These are phyloP conservation scores for Citrus glauca DNA, from an alignment of 345 rosid genomes.

Conservation along the genomic window DNA sequence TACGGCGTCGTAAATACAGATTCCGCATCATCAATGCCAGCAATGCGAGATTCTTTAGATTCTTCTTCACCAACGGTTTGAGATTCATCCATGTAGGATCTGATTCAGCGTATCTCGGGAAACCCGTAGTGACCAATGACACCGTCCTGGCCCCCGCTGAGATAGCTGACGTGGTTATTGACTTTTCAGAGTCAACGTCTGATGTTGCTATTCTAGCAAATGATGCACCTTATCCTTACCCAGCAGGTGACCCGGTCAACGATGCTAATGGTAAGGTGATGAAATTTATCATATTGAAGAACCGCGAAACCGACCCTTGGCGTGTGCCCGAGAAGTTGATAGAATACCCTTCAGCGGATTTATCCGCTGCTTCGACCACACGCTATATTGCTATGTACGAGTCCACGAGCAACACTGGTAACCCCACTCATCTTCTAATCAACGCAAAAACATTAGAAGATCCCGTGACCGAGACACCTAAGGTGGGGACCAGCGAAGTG, in stretches of 20 bases:
- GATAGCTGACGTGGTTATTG: constrained; percentile 69
- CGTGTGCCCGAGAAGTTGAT: constrained; percentile 45
- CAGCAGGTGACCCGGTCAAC: constrained; percentile 60
- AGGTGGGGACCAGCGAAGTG: constrained; percentile 65
- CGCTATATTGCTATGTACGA: constrained; percentile 80
- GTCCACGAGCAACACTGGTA: constrained; percentile 46
- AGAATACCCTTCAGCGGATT: constrained; percentile 44
- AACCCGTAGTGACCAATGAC: constrained; percentile 37
- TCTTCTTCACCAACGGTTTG: constrained; percentile 72
- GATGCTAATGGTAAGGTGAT: constrained; percentile 56
- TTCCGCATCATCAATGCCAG: constrained; percentile 76
- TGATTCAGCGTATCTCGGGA: constrained; percentile 57
- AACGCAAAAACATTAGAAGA: constrained; percentile 62
- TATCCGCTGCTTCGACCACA: constrained; percentile 39
- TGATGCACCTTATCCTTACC: constrained; percentile 68
- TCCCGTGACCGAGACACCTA: constrained; percentile 58
- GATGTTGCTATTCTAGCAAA: constrained; percentile 49
- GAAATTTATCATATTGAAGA: constrained; percentile 54
- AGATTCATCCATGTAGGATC: constrained; percentile 50
- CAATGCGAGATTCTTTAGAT: constrained; percentile 75
- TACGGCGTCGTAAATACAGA: constrained; percentile 76
- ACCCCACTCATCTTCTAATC: constrained; percentile 74
- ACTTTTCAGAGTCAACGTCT: constrained; percentile 56
- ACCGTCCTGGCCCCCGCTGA: constrained; percentile 72
- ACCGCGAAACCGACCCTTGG: constrained; percentile 37